phyloP scores from a whole-genome alignment of 2,329 filamentous ascomycete species.

The Pseudocercospora pini-densiflorae region DNA sequence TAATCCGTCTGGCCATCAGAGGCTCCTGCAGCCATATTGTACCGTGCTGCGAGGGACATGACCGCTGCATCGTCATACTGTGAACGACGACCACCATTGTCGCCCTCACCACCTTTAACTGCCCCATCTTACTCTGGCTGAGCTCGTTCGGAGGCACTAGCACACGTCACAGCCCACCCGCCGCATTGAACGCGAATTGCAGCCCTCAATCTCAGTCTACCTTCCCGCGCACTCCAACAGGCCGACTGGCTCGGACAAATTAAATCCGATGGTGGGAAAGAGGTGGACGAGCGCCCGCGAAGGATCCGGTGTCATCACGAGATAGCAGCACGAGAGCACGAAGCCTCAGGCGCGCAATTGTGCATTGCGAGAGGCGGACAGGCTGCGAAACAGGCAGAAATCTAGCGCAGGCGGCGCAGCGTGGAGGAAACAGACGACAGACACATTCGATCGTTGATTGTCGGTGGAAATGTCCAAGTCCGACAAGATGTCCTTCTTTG shows the following conservation, averaged over 20 bases:
- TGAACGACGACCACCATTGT: background rate
- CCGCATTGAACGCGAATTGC: slow-evolving; percentile 1
- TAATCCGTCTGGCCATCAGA: background rate
- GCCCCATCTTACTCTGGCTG: background rate
- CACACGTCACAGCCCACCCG: slow-evolving; percentile 5
- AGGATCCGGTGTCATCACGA: slow-evolving; percentile 17
- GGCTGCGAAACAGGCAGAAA: background rate
- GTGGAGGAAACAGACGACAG: background rate
- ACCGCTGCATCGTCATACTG: background rate
- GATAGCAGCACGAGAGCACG: slow-evolving; percentile 7
- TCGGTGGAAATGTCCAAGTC: background rate
- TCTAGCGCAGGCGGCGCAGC: slow-evolving; percentile 16
- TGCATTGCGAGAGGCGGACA: background rate
- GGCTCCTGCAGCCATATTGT: background rate
- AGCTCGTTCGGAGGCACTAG: background rate
- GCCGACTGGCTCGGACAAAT: slow-evolving; percentile 13
- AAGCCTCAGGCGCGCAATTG: slow-evolving; percentile 8
- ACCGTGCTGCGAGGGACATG: background rate
- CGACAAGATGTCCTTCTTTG: slow-evolving; percentile 58
- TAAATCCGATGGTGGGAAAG: slow-evolving; percentile 21
- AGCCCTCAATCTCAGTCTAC: background rate
- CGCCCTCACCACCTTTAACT: background rate
- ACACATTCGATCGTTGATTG: background rate
- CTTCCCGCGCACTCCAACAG: background rate
- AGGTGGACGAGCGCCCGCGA: slow-evolving; percentile 17